Conservation (phyloP, 768 basidiomycete species). For the Kwoniella sp. region DNA sequence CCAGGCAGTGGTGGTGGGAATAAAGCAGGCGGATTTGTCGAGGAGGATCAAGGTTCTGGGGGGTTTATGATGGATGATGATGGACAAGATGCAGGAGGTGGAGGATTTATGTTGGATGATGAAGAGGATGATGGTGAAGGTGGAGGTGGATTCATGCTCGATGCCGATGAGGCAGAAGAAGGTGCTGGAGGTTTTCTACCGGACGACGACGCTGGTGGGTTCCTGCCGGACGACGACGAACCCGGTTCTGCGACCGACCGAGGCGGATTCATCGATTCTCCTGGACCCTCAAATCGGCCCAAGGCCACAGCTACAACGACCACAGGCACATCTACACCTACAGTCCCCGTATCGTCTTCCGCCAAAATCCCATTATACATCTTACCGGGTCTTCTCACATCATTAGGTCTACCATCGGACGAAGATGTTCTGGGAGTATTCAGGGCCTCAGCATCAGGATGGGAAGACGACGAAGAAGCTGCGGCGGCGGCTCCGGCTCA, state of each 20-base stretch:
- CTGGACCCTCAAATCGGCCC: not conserved
- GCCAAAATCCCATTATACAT: slow-evolving; percentile 36
- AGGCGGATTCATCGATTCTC: not conserved
- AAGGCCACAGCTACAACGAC: slow-evolving; percentile 2
- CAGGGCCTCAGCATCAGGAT: slow-evolving; percentile 46
- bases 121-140: slow-evolving; percentile 16
- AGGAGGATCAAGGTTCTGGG: slow-evolving; percentile 2
- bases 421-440: slow-evolving; percentile 52
- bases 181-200: slow-evolving; percentile 28
- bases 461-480: slow-evolving; percentile 31
- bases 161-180: slow-evolving; percentile 31
- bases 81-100: slow-evolving; percentile 20
- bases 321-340: slow-evolving; percentile 1
- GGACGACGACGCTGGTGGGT: slow-evolving; percentile 13
- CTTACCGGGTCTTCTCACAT: slow-evolving; percentile 42
- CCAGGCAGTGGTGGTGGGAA: not conserved
- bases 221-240: slow-evolving; percentile 30
- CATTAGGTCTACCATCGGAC: slow-evolving; percentile 47
- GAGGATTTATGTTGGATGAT: slow-evolving; percentile 23
- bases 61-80: slow-evolving; percentile 17
- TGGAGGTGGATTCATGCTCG: slow-evolving; percentile 35
- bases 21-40: slow-evolving; percentile 10
- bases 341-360: not conserved
- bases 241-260: slow-evolving; percentile 6
- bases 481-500: not conserved